phyloP scores from a whole-genome alignment of 2,329 filamentous ascomycete species.

The Venturia aucupariae region DNA sequence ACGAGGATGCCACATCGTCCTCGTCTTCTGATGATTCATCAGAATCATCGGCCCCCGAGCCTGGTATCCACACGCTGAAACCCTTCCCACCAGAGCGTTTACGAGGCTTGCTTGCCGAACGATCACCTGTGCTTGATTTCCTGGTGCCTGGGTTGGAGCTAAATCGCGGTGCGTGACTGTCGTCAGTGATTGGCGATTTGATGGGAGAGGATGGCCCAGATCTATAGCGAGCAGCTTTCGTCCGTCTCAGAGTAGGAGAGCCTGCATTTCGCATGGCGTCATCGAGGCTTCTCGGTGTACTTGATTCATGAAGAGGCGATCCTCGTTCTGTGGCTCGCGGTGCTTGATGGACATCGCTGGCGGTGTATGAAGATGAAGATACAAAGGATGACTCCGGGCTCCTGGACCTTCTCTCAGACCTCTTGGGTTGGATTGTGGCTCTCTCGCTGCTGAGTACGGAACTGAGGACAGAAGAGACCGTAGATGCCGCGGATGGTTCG shows the following conservation, averaged over 20 bases:
- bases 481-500: conserved; percentile 2
- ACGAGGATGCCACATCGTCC: conserved; percentile 13
- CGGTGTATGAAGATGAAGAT: neutral
- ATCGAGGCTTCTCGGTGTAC: conserved; percentile 25
- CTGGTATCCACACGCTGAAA: conserved; percentile 39
- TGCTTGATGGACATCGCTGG: neutral
- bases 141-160: neutral
- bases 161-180: neutral
- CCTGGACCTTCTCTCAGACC: neutral
- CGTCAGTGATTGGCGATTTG: conserved; percentile 12
- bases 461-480: conserved; percentile 9
- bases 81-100: conserved; percentile 15
- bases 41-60: conserved; percentile 25
- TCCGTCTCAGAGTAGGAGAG: conserved; percentile 25
- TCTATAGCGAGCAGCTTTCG: conserved; percentile 30
- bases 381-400: conserved; percentile 1
- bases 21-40: conserved; percentile 23
- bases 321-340: neutral
- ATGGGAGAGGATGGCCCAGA: conserved; percentile 21
- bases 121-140: neutral
- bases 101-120: neutral
- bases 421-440: neutral
- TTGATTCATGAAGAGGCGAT: neutral
- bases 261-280: conserved; percentile 27
- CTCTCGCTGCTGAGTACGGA: conserved; percentile 18